Percentiles rank a stretch among this genome's conserved stretches.
Conservation (phyloP, 768 basidiomycete genomes). For the Hygrophorus pudorinus region DNA sequence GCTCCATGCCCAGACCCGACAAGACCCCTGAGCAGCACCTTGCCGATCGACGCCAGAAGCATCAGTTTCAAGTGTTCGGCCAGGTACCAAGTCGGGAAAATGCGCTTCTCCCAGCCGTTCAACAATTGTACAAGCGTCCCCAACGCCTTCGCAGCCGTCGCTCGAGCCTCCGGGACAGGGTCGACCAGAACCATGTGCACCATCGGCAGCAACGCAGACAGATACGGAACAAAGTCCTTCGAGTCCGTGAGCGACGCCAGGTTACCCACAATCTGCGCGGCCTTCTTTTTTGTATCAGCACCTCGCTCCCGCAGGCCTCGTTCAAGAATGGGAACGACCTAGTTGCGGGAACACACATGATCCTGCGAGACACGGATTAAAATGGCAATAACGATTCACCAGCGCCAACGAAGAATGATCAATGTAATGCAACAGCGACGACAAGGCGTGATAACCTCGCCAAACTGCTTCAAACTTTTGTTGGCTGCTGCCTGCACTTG, state of each 20-base stretch:
- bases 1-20: constrained; percentile 94
- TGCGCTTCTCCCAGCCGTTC: constrained; percentile 90
- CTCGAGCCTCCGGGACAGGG: constrained; percentile 95
- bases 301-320: constrained; percentile 86
- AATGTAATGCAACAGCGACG: constrained; percentile 96
- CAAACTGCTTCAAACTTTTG: constrained; percentile 93
- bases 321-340: constrained; percentile 94
- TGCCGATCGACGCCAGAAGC: constrained; percentile 94
- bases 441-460: constrained; percentile 97
- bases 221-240: constrained; percentile 91
- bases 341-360: constrained; percentile 3
- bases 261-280: constrained; percentile 97
- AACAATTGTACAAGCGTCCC: constrained; percentile 91
- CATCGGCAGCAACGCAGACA: constrained; percentile 80
- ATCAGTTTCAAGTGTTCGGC: constrained; percentile 82
- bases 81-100: constrained; percentile 94
- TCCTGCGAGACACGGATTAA: neutral
- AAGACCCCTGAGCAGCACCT: constrained; percentile 95
- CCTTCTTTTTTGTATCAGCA: constrained; percentile 91
- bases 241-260: constrained; percentile 82
- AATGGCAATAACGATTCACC: constrained; percentile 27
- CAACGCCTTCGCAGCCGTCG: constrained; percentile 92
- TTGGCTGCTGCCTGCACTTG: constrained; percentile 92
- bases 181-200: constrained; percentile 91
- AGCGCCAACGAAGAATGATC: constrained; percentile 94